These are phyloP conservation scores for Prunus armeniaca DNA, from an alignment of 306 rosid genomes.

Conservation along the genomic window DNA sequence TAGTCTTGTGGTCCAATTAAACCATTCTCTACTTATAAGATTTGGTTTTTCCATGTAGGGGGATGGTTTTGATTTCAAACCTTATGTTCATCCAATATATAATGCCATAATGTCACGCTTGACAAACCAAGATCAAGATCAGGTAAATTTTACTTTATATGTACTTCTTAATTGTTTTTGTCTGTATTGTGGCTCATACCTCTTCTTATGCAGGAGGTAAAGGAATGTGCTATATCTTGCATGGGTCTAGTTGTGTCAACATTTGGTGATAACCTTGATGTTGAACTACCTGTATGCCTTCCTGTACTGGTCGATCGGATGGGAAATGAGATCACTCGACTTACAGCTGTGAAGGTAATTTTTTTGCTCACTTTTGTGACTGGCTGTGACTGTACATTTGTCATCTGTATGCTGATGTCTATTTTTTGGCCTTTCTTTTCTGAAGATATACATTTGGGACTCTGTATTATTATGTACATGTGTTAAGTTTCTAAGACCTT, in stretches of 20 bases:
- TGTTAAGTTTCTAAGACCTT: slow-evolving; percentile 11
- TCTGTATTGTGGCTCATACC: slow-evolving; percentile 24
- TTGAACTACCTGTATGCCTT: slow-evolving; percentile 82
- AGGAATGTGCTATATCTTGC: slow-evolving; percentile 98
- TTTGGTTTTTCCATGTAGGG: slow-evolving; percentile 47
- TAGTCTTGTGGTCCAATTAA: slow-evolving; percentile 10
- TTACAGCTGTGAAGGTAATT: slow-evolving; percentile 96
- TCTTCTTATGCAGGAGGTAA: slow-evolving; percentile 73
- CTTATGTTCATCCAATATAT: slow-evolving; percentile 83
- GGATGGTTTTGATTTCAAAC: slow-evolving; percentile 73
- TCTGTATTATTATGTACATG: not conserved
- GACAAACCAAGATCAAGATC: slow-evolving; percentile 99
- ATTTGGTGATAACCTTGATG: slow-evolving; percentile 84
- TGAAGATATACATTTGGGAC: not conserved
- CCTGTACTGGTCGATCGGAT: slow-evolving; percentile 99
- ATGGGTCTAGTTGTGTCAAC: slow-evolving; percentile 97
- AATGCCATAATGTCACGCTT: slow-evolving; percentile 93
- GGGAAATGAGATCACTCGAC: slow-evolving; percentile 99
- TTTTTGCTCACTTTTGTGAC: slow-evolving; percentile 8
- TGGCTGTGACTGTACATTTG: not conserved
- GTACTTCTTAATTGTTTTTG: slow-evolving; percentile 5
- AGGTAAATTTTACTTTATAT: slow-evolving; percentile 42
- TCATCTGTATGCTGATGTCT: not conserved
- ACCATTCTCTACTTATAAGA: slow-evolving; percentile 24
- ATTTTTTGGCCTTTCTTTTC: not conserved